phyloP scores from a whole-genome alignment of 495 filamentous ascomycete genomes.

The Rhizodiscina lignyota region DNA sequence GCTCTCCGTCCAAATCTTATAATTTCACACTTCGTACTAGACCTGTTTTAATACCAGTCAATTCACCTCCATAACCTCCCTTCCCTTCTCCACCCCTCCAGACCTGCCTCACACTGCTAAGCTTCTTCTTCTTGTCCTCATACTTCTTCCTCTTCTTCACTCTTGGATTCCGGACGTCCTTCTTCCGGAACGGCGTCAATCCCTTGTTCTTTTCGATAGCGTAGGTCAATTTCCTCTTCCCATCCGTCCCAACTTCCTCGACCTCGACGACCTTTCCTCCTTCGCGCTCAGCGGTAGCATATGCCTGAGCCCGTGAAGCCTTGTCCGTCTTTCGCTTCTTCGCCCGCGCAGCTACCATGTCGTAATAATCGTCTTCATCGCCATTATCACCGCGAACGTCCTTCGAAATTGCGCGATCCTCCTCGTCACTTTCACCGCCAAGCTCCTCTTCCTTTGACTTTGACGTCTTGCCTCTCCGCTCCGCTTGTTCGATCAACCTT shows the following conservation, averaged over 20 bases:
- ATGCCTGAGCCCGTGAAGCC: slow-evolving; percentile 38
- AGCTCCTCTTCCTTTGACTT: slow-evolving; percentile 38
- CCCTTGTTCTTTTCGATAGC: slow-evolving; percentile 96
- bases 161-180: slow-evolving; percentile 83
- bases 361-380: slow-evolving; percentile 69
- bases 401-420: slow-evolving; percentile 36
- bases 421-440: slow-evolving; percentile 41
- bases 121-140: slow-evolving; percentile 88
- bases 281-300: slow-evolving; percentile 34
- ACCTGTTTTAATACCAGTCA: slow-evolving; percentile 88
- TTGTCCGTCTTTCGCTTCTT: slow-evolving; percentile 60
- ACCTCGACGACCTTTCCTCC: slow-evolving; percentile 41
- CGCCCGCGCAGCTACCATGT: slow-evolving; percentile 56
- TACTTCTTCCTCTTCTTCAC: slow-evolving; percentile 96
- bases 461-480: slow-evolving; percentile 53
- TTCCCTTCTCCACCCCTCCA: slow-evolving; percentile 78
- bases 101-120: slow-evolving; percentile 61
- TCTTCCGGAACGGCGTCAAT: slow-evolving; percentile 70
- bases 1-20: slow-evolving; percentile 18
- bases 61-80: slow-evolving; percentile 81
- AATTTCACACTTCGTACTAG: slow-evolving; percentile 89
- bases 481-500: slow-evolving; percentile 72
- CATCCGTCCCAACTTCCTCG: slow-evolving; percentile 50
- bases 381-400: slow-evolving; percentile 26
- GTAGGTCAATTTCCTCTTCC: slow-evolving; percentile 80